Evolutionary conservation across 805 yeast genomes (phyloP).

Genomic region (Saccharomycopsis olivae): DNA sequence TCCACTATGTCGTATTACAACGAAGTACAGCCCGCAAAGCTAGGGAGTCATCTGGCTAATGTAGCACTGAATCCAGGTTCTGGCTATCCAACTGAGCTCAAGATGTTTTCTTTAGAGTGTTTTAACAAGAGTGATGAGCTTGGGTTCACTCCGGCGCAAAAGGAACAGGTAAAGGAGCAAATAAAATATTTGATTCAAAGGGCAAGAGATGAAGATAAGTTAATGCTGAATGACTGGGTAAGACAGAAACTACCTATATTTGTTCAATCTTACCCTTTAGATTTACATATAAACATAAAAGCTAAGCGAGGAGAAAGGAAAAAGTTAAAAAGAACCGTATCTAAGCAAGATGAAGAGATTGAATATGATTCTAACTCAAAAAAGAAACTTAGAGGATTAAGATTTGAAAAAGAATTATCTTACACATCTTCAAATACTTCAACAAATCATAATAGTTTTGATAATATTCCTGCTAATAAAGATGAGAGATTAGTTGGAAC

Average conservation of each 20-base stretch:
- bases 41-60: too few relatives aligned
- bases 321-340: neutral
- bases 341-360: too few relatives aligned
- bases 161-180: constrained; percentile 36
- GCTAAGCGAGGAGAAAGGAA: neutral
- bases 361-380: constrained; percentile 23
- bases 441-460: constrained; percentile 1
- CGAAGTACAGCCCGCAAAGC: constrained; percentile 7
- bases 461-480: constrained; percentile 1
- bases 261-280: constrained; percentile 18
- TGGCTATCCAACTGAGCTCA: constrained; percentile 47
- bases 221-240: constrained; percentile 46
- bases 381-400: constrained; percentile 34
- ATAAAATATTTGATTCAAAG: constrained; percentile 37
- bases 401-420: constrained; percentile 34
- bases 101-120: constrained; percentile 37
- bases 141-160: constrained; percentile 24
- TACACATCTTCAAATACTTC: constrained; percentile 4
- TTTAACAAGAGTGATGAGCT: constrained; percentile 32
- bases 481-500: constrained; percentile 43
- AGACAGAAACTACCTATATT: constrained; percentile 38
- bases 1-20: constrained; percentile 3
- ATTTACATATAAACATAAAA: neutral
- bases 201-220: constrained; percentile 34
- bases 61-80: too few relatives aligned